Base-by-base conservation (phyloP, 139 green algal species). In the Monoraphidium neglectum region DNA sequence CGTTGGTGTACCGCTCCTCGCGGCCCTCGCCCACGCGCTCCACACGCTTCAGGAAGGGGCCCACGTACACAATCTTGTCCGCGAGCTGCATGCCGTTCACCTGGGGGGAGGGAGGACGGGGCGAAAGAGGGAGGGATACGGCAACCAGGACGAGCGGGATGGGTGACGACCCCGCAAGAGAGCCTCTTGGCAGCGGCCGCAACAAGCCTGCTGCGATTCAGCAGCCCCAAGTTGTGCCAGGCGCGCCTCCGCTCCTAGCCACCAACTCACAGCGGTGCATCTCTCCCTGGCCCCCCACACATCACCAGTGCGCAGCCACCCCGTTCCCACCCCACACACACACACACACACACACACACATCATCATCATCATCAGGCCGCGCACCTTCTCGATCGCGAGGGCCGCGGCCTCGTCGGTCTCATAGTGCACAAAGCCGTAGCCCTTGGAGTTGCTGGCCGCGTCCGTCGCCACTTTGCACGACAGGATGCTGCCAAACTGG, bases 381-480 rank as follows among this genome's bases (percentile, higher is more conserved):
- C 85, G 57, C 53, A 93, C 90, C 81, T 95, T 96, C 36, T 92
- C 81, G 67, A 96, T 95, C 54, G 94, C 93, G 70, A 89, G 79
- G 73, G 92, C 77, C 2, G 94, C 94, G 5, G 84, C 77, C 66
- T 92, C 92, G 33, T 94, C 88, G 47, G 87, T 90, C 82, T 96
- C 91, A 83, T 92, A 98, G 83, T 98, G 94, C 56, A 98, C 94
- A 80, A 98, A 98, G 71, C 94, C 94, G 84, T 98, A 98, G 70
- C 94, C 90, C 75, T 94, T 93, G 79, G 88, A 94, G 53, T 87
- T 57, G 65, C 88, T 87, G 21, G 82, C 83, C 37, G 77, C 63
- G 70, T 92, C 84, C 10, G 71, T 90, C 56, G 84, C 86, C 21
- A 93, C 87, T 81, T 93, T 92, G 82, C 84, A 90, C 32, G 91